Conservation (phyloP, 805 yeast genomes). For the Ogataea chonburiensis region DNA sequence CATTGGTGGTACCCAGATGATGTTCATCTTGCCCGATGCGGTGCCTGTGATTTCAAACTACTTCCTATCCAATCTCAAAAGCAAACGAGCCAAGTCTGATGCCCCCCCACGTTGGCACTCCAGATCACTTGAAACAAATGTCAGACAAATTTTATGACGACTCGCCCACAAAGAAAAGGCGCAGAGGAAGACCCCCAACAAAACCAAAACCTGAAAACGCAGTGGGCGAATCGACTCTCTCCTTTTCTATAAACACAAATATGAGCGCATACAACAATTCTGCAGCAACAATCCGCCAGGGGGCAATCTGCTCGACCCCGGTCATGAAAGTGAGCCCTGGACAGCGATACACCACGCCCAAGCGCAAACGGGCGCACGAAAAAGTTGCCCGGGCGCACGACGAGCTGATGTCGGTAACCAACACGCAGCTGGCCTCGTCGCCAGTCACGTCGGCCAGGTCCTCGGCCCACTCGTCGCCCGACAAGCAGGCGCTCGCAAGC, state of each 20-base stretch:
- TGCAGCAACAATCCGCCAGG: constrained; percentile 30
- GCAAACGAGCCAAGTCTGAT: constrained; percentile 21
- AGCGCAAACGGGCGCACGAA: constrained; percentile 5
- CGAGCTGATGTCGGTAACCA: constrained; percentile 24
- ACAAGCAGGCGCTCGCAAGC: constrained; percentile 18
- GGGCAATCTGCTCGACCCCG: constrained; percentile 32
- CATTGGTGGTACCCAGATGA: constrained; percentile 97
- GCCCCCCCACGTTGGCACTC: constrained; percentile 1
- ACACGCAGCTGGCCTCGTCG: constrained; percentile 16
- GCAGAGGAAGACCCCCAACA: constrained; percentile 34
- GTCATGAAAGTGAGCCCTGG: constrained; percentile 34
- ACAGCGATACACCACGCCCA: constrained; percentile 19
- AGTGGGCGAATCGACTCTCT: constrained; percentile 30
- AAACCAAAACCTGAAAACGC: constrained; percentile 21
- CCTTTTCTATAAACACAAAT: constrained; percentile 21
- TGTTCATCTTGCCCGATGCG: constrained; percentile 94
- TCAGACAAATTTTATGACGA: constrained; percentile 20
- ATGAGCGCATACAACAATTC: constrained; percentile 28
- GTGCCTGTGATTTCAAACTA: constrained; percentile 63
- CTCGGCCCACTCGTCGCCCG: constrained; percentile 12
- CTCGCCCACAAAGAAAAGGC: constrained; percentile 25
- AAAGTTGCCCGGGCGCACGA: constrained; percentile 23
- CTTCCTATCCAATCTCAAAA: constrained; percentile 39
- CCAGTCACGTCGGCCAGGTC: constrained; percentile 15
- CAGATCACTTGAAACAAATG: constrained; percentile 14